phyloP scores from a whole-genome alignment of 306 rosid species.

The Vigna nakashimae region DNA sequence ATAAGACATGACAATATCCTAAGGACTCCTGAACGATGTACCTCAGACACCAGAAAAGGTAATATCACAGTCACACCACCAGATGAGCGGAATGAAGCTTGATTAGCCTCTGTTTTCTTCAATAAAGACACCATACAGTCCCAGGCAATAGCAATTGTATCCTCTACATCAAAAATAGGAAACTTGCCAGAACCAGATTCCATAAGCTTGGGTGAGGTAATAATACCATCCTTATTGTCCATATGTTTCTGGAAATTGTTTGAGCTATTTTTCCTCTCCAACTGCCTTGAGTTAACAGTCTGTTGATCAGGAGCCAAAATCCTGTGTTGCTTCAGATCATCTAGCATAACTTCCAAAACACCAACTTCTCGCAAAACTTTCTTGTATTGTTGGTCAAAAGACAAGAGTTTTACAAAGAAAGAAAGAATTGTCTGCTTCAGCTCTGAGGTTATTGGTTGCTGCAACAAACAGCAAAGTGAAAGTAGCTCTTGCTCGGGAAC shows the following conservation, averaged over 20 bases:
- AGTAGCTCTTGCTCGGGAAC: conserved; percentile 99
- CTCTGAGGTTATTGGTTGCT: conserved; percentile 91
- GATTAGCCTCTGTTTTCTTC: conserved; percentile 93
- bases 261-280: conserved; percentile 71
- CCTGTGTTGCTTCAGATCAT: conserved; percentile 90
- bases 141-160: conserved; percentile 88
- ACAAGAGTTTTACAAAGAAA: conserved; percentile 91
- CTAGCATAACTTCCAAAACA: conserved; percentile 91
- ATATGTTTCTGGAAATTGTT: conserved; percentile 79
- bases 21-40: conserved; percentile 90
- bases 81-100: conserved; percentile 84
- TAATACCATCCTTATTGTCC: conserved; percentile 80
- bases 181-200: conserved; percentile 85
- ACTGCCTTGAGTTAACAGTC: conserved; percentile 53
- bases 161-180: conserved; percentile 87
- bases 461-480: conserved; percentile 97
- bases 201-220: conserved; percentile 82
- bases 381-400: conserved; percentile 97
- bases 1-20: conserved; percentile 87
- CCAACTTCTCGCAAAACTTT: conserved; percentile 99
- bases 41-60: conserved; percentile 84
- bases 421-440: conserved; percentile 91
- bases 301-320: conserved; percentile 71
- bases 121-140: conserved; percentile 91
- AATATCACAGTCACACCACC: conserved; percentile 80